A percentile compares a stretch with the other conserved stretches of the same genome.
These are phyloP conservation scores for Magnaporthiopsis incrustans DNA, from an alignment of 2,329 filamentous ascomycete species.

Conservation along the genomic window DNA sequence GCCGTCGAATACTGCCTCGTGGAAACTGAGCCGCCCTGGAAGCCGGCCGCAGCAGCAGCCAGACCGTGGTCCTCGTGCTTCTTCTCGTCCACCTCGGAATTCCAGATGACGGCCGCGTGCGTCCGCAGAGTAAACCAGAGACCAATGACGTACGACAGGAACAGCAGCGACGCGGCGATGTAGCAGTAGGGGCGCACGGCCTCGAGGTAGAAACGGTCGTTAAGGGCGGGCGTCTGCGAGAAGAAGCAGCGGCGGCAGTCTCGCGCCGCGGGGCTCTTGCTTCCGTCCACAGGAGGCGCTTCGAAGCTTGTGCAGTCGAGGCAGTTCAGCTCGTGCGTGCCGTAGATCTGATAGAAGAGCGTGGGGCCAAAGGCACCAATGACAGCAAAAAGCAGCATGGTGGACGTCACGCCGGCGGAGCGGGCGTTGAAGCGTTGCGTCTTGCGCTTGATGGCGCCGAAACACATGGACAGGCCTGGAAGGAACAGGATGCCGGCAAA, in stretches of 20 bases:
- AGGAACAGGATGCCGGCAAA: constrained; percentile 94
- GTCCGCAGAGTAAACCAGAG: constrained; percentile 93
- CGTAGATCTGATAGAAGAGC: constrained; percentile 97
- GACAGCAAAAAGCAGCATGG: constrained; percentile 93
- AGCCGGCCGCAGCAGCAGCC: not conserved
- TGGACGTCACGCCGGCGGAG: constrained; percentile 93
- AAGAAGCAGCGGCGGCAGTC: constrained; percentile 95
- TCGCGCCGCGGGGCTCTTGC: constrained; percentile 33
- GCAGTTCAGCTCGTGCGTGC: constrained; percentile 92
- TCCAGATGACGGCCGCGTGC: constrained; percentile 96
- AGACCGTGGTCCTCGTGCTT: constrained; percentile 44
- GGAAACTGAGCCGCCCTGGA: not conserved
- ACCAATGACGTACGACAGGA: constrained; percentile 88
- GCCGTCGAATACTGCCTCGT: constrained; percentile 14
- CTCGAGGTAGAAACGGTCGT: constrained; percentile 82
- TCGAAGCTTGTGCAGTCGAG: constrained; percentile 48
- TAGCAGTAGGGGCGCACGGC: constrained; percentile 93
- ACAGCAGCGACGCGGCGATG: constrained; percentile 75
- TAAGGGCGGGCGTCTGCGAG: constrained; percentile 72
- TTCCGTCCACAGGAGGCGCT: constrained; percentile 15
- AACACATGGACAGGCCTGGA: constrained; percentile 96
- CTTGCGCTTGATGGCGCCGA: constrained; percentile 94
- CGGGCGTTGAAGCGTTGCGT: constrained; percentile 97
- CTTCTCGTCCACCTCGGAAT: constrained; percentile 73
- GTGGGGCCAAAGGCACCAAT: constrained; percentile 94